Evolutionary conservation across 1,284 basidiomycete species (phyloP).

Genomic region (Malassezia restricta): DNA sequence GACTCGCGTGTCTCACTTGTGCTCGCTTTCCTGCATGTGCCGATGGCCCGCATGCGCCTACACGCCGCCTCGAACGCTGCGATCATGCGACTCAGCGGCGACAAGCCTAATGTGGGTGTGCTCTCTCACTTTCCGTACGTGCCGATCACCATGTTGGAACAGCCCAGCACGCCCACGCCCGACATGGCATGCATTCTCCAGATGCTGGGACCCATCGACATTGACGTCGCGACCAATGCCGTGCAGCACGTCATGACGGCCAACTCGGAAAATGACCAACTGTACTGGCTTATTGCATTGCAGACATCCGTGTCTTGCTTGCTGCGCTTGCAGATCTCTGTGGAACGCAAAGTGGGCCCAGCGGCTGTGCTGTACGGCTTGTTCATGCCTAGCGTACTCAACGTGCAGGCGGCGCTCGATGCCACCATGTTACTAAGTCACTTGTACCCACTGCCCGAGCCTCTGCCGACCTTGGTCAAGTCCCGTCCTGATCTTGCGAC

Average conservation of each 20-base stretch:
- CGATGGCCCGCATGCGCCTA: not conserved
- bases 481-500: not conserved
- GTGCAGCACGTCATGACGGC: not conserved
- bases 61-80: not conserved
- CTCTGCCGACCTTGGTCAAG: not conserved
- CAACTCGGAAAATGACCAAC: not conserved
- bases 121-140: not conserved
- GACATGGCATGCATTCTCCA: not conserved
- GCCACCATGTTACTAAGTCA: not conserved
- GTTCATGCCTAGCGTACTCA: not conserved
- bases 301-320: not conserved
- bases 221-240: not conserved
- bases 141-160: not conserved
- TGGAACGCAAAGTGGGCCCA: not conserved
- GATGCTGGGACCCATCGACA: not conserved
- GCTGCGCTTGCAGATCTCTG: not conserved
- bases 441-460: not conserved
- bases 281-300: constrained; percentile 1
- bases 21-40: not conserved
- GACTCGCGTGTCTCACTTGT: not conserved
- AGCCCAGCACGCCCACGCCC: not conserved
- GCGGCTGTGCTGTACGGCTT: constrained; percentile 1
- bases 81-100: not conserved
- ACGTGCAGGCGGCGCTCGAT: not conserved
- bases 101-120: not conserved